Evolutionary conservation across 306 rosid genomes (phyloP).

Genomic region (Vachellia collinsii): DNA sequence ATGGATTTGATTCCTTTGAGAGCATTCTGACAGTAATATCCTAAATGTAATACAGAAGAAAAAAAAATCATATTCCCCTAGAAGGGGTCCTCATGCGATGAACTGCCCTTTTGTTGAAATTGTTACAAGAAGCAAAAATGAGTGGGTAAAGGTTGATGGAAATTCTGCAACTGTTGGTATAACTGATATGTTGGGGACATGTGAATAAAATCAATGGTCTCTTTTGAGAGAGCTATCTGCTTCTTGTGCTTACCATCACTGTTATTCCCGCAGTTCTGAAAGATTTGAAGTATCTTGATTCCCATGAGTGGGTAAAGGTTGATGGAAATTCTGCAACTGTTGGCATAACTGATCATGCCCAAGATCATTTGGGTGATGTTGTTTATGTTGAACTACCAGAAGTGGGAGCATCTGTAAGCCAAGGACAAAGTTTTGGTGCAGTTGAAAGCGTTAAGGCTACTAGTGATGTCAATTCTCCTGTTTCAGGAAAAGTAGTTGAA

Average conservation of each 20-base stretch:
- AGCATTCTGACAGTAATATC: neutral
- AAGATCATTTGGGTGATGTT: constrained; percentile 96
- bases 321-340: constrained; percentile 77
- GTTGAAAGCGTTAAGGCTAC: constrained; percentile 98
- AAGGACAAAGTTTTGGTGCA: constrained; percentile 82
- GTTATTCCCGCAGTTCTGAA: constrained; percentile 65
- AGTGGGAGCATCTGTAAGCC: constrained; percentile 60
- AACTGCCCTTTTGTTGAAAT: constrained; percentile 6
- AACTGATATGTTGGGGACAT: constrained; percentile 36
- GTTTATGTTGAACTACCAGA: constrained; percentile 92
- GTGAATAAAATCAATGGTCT: constrained; percentile 11
- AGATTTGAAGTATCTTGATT: constrained; percentile 74
- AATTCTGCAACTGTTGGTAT: constrained; percentile 78
- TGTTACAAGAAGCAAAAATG: constrained; percentile 7
- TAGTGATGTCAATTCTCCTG: constrained; percentile 87
- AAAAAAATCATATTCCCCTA: neutral
- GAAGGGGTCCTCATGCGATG: neutral
- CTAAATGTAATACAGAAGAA: neutral
- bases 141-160: constrained; percentile 87
- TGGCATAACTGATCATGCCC: constrained; percentile 95
- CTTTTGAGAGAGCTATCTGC: constrained; percentile 19
- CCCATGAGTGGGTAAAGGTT: constrained; percentile 93
- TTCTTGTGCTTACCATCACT: constrained; percentile 13
- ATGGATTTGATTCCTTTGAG: neutral
- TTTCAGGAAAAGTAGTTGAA: constrained; percentile 80